Base-by-base conservation (phyloP, 306 rosid species). In the Abrus precatorius region DNA sequence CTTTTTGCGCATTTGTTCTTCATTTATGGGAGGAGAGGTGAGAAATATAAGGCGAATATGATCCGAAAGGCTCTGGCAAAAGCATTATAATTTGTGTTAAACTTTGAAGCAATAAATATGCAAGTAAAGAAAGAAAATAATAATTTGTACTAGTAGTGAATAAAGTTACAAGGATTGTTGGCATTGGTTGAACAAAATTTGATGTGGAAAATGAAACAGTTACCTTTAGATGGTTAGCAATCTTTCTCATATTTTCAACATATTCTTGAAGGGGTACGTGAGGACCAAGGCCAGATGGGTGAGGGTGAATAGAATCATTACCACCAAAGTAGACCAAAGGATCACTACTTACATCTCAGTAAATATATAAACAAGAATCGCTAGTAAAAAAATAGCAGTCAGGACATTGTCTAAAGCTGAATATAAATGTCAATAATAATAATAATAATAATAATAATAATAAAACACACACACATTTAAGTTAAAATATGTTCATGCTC, bases 201-300 rank as follows among this genome's bases (percentile, higher is more conserved):
- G 38, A 47, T 2, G 33, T 38, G 20, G 75, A 66, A 7, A 1
- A 43, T 9, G 40, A 36, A 36, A 36, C 8, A n/a, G 29, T 63
- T 56, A 92, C 97, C 95, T 86, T 84, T 1, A 93, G 64, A 84
- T 93, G 86, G 12, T 44, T 34, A 45, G 84, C 90, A 80, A 91
- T 91, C 80, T 86, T 93, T 57, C 71, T 93, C 92, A 93, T 93
- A 43, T 93, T 93, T 60, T 91, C 88, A 10, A 63, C 13, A 40
- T 90, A 91, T 72, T 93, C 98, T 12, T 83, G 71, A 50, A 93
- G 91, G 28, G 98, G 98, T 0, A 93, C 93, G 68, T 86, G 92
- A 45, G 86, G 75, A 38, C 86, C 89, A 30, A 79, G 52, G 33
- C 91, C 94, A 34, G 85, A 82, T 78, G 95, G 89, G 73, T 86